Evolutionary conservation across 805 yeast species (phyloP), one percentile per base, ranked within the genome.

Genomic region (Lachancea lanzarotensis): DNA sequence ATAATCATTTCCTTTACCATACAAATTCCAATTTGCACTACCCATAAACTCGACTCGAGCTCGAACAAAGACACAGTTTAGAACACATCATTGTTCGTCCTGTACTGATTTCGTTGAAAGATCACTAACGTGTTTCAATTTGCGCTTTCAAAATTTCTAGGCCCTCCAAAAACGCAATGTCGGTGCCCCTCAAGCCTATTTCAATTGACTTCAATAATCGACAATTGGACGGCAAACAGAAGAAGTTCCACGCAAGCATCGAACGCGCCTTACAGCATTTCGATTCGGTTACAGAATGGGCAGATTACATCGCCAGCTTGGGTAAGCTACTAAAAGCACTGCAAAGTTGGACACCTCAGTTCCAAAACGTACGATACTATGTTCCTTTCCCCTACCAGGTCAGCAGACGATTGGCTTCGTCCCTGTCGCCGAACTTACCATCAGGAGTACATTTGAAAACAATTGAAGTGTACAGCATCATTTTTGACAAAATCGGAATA

Each of bases 371-470:
- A 11, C 62, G 65, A 36, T 71, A 76, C 48, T 78, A 79, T 75
- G 71, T 91, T 11, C 98, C 96, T 0, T 73, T 69, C 38, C 77
- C 82, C 2, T 67, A 76, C 12, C 76, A 76, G 40, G 81, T 93
- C 1, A 78, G 95, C 29, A 76, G 77, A 48, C 72, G 83, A 34
- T 70, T 93, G 41, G 78, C 96, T 0, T 78, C 82, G 35, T 93
- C 98, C 49, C 68, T 91, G 25, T 79, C 89, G 2, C 82, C 95
- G 1, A 73, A 73, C 41, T 71, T 93, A 10, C 98, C 99, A 0
- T 85, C 95, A 40, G 98, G 99, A 8, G 99, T 93, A 0, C 98
- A 93, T 61, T 84, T 84, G 52, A 93, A 88, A 59, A 76, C 96
- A 0, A 65, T 93, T 34, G 87, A 82, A 45, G 78, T 90, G 1